A percentile compares a stretch with the other conserved stretches of the same genome.
Evolutionary conservation across 352 stramenopile species (phyloP).

Genomic region (Blastocystis sp.): DNA sequence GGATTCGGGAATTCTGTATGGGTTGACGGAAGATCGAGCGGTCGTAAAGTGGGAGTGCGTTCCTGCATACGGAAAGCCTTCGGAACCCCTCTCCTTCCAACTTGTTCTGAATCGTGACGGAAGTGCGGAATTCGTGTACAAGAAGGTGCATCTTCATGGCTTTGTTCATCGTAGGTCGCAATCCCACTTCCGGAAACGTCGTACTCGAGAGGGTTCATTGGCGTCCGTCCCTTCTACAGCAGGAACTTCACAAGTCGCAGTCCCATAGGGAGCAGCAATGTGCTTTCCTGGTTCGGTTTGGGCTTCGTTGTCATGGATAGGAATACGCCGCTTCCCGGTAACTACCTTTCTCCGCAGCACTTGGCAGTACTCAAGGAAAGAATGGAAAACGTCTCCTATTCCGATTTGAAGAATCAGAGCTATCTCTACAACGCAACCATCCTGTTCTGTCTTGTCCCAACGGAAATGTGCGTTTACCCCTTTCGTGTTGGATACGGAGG

Average conservation of each 20-base stretch:
- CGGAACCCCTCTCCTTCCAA: not conserved
- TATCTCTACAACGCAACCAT: not conserved
- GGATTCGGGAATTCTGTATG: conserved; percentile 5
- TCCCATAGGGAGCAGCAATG: not conserved
- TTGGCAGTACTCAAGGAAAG: not conserved
- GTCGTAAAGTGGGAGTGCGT: conserved; percentile 29
- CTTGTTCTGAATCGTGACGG: conserved; percentile 14
- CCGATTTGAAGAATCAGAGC: not conserved
- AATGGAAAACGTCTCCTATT: not conserved
- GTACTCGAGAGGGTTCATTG: conserved; percentile 15
- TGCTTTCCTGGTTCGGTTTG: not conserved
- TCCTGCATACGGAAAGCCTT: not conserved
- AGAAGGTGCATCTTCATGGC: not conserved
- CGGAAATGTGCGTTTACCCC: conserved; percentile 7
- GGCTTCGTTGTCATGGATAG: not conserved
- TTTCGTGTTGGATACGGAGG: not conserved
- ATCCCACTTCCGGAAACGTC: not conserved
- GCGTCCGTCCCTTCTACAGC: conserved; percentile 35
- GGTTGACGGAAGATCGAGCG: not conserved
- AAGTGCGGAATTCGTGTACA: conserved; percentile 43
- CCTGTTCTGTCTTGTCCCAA: not conserved
- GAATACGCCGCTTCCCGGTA: not conserved
- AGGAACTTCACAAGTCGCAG: conserved; percentile 34
- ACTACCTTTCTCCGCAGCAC: not conserved
- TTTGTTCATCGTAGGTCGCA: conserved; percentile 8